Base-by-base conservation (phyloP, 352 stramenopile species). In the Phytopythium mirpurense region DNA sequence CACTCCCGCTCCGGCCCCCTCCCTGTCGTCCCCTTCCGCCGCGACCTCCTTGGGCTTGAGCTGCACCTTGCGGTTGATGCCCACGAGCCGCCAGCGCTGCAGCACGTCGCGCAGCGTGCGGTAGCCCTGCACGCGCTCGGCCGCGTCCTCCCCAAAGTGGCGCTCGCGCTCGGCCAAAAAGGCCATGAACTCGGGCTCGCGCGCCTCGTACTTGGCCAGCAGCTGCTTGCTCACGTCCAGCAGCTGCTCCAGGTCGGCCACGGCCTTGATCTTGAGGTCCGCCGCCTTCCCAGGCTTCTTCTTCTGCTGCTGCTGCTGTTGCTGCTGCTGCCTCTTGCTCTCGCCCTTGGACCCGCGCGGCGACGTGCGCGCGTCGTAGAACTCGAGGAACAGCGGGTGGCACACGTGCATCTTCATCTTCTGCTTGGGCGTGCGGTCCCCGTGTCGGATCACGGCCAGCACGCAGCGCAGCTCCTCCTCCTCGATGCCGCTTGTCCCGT, bases 401-500 rank as follows among this genome's bases (percentile, higher is more conserved):
- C 79, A 90, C 29, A 97, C 83, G 43, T 93, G 83, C 81, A 98
- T 97, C 71, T 98, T 98, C 83, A 98, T 95, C 70, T 99, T 99
- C 71, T 99, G 97, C 80, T 99, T 99, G 5, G 98, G 98, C 10
- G 97, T 99, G 48, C 98, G 82, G 72, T 99, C 98, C 5, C 97
- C 98, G 58, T 99, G 98, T 43, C 97, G 86, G 43, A 99, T 96
- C n/a, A 99, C 92, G 5, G 97, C 97, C 49, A 99, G 92, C 43
- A 99, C 97, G 59, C 97, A 99, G 21, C 97, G 90, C 44, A 99
- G 74, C 67, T 99, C 97, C 70, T 99, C 95, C 65, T 98, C 79
- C 47, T 90, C 67, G 40, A 69, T 74, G 16, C 68, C 52, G 48
- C 60, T 51, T 16, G 47, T 26, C 24, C 61, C 59, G 9, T 68